Evolutionary conservation across 2,329 filamentous ascomycete species (phyloP), one percentile per base, ranked within the genome.

Genomic region (Stachybotrys elegans): DNA sequence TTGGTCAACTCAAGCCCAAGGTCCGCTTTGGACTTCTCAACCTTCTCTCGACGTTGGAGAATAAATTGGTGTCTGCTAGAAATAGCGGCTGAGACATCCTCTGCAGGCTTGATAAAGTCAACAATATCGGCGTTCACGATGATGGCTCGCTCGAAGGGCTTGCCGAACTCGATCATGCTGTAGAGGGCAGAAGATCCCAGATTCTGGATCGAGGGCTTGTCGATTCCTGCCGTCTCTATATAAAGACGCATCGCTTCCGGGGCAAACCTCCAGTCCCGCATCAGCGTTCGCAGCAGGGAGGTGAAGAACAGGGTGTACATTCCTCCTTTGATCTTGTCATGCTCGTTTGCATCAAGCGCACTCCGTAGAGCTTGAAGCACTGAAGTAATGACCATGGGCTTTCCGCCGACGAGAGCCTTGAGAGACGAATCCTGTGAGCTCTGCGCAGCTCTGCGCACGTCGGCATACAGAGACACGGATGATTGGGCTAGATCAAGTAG

Each of bases 391-490:
- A 98, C 87, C 5, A 97, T 73, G 2, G 90, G 84, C 44, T 91
- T 84, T 19, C 90, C 88, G 2, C 91, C 93, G 52, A 95, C 86
- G 12, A 98, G 77, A 22, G 87, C 86, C 68, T 95, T 96, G 23
- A 97, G 78, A 1, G 93, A 93, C 1, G 93, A 94, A 63, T 98
- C 94, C 45, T 89, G 86, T 0, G 93, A 89, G 48, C 84, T 86
- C 62, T 98, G 93, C 3, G 93, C 93, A 43, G 91, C 91, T 23
- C 91, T 80, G n/a, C 94, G 86, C 42, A 97, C 93, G 60, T 98
- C 93, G 0, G 93, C 93, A 61, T 98, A 98, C 5, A 88, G 71
- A 0, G 92, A 97, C 3, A 95, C 83, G 50, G 87, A 90, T 0
- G 92, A 96, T 54, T 94, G 80, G 5, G 91, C 89, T 29, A 98